These are phyloP conservation scores for Talaromyces trachyspermus DNA, from an alignment of 495 filamentous ascomycete genomes.

Conservation along the genomic window DNA sequence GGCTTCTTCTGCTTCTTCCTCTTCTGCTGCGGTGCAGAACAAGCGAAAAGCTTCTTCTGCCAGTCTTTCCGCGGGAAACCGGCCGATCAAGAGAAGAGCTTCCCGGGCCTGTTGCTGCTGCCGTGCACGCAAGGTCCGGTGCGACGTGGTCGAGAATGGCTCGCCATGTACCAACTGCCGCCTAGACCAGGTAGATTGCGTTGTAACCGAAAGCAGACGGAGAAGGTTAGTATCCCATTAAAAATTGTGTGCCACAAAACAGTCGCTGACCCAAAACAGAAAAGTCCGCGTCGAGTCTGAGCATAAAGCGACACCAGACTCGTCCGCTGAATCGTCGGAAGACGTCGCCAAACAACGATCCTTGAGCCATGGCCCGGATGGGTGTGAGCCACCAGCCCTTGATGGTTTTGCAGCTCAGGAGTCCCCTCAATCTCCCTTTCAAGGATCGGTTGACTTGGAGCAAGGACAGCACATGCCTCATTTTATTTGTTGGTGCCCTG, in stretches of 20 bases:
- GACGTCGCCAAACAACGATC: slow-evolving; percentile 28
- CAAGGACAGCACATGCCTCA: slow-evolving; percentile 44
- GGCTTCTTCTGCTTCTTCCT: slow-evolving; percentile 4
- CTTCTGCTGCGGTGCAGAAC: slow-evolving; percentile 20
- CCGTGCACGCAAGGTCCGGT: slow-evolving; percentile 82
- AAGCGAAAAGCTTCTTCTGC: slow-evolving; percentile 40
- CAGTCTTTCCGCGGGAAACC: slow-evolving; percentile 30
- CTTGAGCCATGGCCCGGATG: slow-evolving; percentile 13
- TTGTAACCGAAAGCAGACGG: slow-evolving; percentile 84
- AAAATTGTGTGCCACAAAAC: slow-evolving; percentile 3
- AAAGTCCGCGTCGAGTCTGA: slow-evolving; percentile 40
- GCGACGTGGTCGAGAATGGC: slow-evolving; percentile 83
- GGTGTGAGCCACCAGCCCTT: background rate
- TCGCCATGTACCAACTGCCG: slow-evolving; percentile 86
- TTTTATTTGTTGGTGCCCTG: slow-evolving; percentile 36
- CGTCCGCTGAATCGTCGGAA: slow-evolving; percentile 30
- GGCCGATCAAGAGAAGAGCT: slow-evolving; percentile 72
- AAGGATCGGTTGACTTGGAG: slow-evolving; percentile 34
- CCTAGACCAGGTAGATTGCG: slow-evolving; percentile 79
- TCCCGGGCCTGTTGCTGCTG: slow-evolving; percentile 85
- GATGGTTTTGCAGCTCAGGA: slow-evolving; percentile 10
- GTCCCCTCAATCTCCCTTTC: slow-evolving; percentile 35
- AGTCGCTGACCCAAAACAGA: slow-evolving; percentile 20
- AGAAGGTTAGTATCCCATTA: slow-evolving; percentile 52
- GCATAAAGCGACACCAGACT: slow-evolving; percentile 22